phyloP scores from a whole-genome alignment of 2,329 filamentous ascomycete genomes.

The Colletotrichum viniferum region DNA sequence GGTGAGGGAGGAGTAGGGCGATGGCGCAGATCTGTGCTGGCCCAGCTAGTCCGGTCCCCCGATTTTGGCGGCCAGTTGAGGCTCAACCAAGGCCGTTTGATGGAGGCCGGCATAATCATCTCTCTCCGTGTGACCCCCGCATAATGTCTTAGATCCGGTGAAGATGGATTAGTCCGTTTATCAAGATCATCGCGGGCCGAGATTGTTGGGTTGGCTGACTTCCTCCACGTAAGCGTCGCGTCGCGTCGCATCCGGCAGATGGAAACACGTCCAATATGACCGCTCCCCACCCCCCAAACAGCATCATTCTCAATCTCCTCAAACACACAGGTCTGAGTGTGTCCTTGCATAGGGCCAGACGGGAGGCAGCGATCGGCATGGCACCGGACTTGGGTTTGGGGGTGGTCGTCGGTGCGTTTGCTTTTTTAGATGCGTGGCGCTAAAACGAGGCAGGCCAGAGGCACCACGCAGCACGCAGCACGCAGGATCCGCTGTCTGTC shows the following conservation, averaged over 20 bases:
- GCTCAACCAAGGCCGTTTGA: neutral
- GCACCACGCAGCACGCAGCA: neutral
- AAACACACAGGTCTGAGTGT: neutral
- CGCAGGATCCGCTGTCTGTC: conserved; percentile 1
- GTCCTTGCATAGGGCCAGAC: neutral
- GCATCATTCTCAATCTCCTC: neutral
- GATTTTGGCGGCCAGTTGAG: neutral
- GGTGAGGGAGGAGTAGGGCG: neutral
- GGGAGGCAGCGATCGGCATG: neutral
- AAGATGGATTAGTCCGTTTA: neutral
- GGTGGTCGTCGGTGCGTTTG: neutral
- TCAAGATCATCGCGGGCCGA: neutral
- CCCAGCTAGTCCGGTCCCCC: neutral
- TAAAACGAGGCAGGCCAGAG: neutral
- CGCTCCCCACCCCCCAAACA: neutral
- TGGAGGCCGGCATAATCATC: neutral
- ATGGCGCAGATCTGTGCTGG: neutral
- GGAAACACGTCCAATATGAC: neutral
- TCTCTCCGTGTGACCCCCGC: neutral
- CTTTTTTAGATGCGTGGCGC: neutral
- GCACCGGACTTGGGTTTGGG: neutral
- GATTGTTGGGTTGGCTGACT: neutral
- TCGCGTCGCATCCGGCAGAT: neutral
- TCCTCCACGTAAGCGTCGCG: neutral
- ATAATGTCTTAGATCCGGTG: neutral